A percentile compares a stretch with the other conserved stretches of the same genome.
Conservation (phyloP, 2,329 filamentous ascomycete species). For the Ceratocystis lukuohia region DNA sequence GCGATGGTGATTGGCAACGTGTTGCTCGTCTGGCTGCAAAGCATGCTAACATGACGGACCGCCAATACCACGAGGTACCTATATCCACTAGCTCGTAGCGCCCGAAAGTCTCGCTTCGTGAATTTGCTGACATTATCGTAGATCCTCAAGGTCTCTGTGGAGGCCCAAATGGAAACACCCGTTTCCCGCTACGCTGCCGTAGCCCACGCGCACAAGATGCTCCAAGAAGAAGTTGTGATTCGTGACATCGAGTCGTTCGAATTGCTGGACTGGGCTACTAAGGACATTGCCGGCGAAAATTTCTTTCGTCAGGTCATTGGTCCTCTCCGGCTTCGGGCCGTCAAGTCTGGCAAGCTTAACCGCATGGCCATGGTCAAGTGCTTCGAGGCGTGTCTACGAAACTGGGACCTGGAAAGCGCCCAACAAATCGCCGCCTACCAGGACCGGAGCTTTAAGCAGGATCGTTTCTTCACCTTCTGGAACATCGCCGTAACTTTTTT, state of each 20-base stretch:
- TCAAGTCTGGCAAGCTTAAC: conserved; percentile 37
- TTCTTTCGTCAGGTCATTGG: conserved; percentile 38
- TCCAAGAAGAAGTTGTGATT: conserved; percentile 34
- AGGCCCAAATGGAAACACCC: conserved; percentile 11
- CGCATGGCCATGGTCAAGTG: conserved; percentile 36
- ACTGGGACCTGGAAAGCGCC: conserved; percentile 32
- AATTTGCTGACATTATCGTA: neutral
- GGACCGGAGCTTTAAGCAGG: conserved; percentile 37
- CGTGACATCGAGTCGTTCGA: conserved; percentile 40
- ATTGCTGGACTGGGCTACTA: conserved; percentile 42
- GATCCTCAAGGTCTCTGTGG: conserved; percentile 12
- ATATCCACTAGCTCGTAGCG: neutral
- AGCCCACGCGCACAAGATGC: conserved; percentile 4
- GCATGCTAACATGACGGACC: conserved; percentile 33
- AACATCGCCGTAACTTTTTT: conserved; percentile 42
- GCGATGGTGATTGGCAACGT: conserved; percentile 39
- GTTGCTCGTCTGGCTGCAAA: conserved; percentile 41
- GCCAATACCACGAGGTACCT: conserved; percentile 43
- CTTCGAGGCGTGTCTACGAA: conserved; percentile 39
- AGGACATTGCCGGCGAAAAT: conserved; percentile 28
- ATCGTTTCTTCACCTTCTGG: conserved; percentile 39
- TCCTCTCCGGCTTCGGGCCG: conserved; percentile 31
- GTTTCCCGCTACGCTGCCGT: conserved; percentile 14
- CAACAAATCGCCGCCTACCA: conserved; percentile 40
- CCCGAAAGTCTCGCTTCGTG: neutral